Percentiles rank a stretch among this genome's conserved stretches.
These are phyloP conservation scores for Camellia japonica DNA, from an alignment of 148 eudicot genomes.

Conservation along the genomic window DNA sequence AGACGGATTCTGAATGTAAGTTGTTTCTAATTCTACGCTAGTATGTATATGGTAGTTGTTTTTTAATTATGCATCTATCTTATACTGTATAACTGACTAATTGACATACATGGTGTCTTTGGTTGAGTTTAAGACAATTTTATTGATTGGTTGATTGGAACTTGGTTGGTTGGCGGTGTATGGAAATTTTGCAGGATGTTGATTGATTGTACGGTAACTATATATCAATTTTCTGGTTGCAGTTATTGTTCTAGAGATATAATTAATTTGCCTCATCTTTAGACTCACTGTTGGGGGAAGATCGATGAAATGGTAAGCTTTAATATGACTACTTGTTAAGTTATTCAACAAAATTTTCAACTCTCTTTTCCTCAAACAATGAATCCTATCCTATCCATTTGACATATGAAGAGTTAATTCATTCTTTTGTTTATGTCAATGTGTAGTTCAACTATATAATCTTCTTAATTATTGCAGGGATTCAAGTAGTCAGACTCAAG, in stretches of 20 bases:
- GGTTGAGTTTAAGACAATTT: too few species aligned
- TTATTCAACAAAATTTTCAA: neutral
- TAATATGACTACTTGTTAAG: neutral
- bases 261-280: neutral
- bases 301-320: neutral
- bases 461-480: neutral
- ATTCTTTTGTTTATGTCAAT: neutral
- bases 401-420: neutral
- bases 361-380: neutral
- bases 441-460: too few species aligned
- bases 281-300: neutral
- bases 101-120: too few species aligned
- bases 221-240: slow-evolving; percentile 12
- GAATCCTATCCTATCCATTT: neutral
- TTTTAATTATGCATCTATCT: too few species aligned
- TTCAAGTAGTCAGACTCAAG: neutral
- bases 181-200: neutral
- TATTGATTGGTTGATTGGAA: too few species aligned
- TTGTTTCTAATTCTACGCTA: neutral
- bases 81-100: too few species aligned
- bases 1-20: slow-evolving; percentile 78
- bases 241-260: slow-evolving; percentile 41
- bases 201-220: neutral
- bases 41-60: neutral
- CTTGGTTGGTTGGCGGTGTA: neutral